Percentiles rank a stretch among this genome's conserved stretches.
Conservation (phyloP, 352 stramenopile genomes). For the Pythium graminicola region DNA sequence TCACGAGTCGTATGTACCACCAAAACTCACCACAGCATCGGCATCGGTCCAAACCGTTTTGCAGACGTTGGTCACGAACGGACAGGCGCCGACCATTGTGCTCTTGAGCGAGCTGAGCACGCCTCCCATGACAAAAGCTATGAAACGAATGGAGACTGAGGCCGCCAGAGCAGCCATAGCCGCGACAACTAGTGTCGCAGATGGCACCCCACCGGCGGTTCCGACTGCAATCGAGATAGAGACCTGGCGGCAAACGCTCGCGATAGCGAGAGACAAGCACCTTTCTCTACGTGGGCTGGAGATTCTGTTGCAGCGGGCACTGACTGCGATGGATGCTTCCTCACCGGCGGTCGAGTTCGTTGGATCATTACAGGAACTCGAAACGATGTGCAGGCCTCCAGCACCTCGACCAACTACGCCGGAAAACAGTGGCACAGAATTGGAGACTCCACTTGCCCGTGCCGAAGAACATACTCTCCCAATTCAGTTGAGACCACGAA, state of each 20-base stretch:
- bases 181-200: background rate
- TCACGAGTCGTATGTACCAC: conserved; percentile 36
- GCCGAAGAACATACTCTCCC: background rate
- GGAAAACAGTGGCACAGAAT: background rate
- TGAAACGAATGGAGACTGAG: conserved; percentile 27
- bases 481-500: conserved; percentile 10
- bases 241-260: conserved; percentile 9
- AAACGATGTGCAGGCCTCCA: background rate
- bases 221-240: conserved; percentile 19
- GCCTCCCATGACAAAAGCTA: conserved; percentile 42
- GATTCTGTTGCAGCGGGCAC: conserved; percentile 31
- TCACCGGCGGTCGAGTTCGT: conserved; percentile 28
- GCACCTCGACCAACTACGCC: background rate
- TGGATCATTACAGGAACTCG: conserved; percentile 14
- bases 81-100: conserved; percentile 24
- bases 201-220: background rate
- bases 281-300: conserved; percentile 32
- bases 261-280: conserved; percentile 2
- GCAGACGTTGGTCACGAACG: background rate
- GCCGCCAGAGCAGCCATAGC: background rate
- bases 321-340: background rate
- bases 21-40: conserved; percentile 25
- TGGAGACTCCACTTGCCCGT: no score
- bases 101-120: conserved; percentile 43
- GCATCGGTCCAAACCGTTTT: conserved; percentile 27